Base-by-base conservation (phyloP, 208 protist genomes). In the Vickermania ingenoplastis region DNA sequence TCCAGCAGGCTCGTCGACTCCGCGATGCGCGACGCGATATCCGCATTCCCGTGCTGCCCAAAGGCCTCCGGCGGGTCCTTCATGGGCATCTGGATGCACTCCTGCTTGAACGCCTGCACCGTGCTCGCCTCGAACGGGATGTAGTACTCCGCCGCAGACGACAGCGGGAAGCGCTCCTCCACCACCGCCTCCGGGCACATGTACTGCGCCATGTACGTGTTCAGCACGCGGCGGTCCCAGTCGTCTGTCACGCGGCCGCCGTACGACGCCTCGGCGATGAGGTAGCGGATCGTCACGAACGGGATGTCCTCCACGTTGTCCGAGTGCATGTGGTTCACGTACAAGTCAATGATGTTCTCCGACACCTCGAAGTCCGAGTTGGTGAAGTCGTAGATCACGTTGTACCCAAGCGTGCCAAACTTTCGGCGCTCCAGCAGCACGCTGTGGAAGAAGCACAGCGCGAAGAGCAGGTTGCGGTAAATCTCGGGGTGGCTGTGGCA, bases 341-440 rank as follows among this genome's bases (percentile, higher is more conserved):
- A 97, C 3, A 96, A 61, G 26, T 85, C 63, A 5, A 98, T 77
- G 57, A 98, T 91, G 59, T 91, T 95, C 73, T 97, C 90, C 41
- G 83, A 95, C 5, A 97, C 90, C 58, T 97, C 88, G 61, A 98
- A 99, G 78, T 99, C 98, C 17, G 94, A 96, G 53, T 97, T 87
- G 70, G 97, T 99, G 79, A 99, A 99, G 70, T 98, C 96, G 79
- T 99, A 99, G 17, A 93, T 71, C 23, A 98, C 97, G 77, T 98
- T 99, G 88, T 97, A 99, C 53, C 98, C 98, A 1, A 99, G 79
- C 30, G 96, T 97, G 28, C 91, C 89, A 81, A 99, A 99, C 84
- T 99, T 99, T 27, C 95, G 76, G 27, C 98, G 77, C 79, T 99
- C 97, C 29, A 99, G 81, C 48, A 99, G 77, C 17, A 99, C 79